Percentiles rank a stretch among this genome's conserved stretches.
phyloP scores from a whole-genome alignment of 139 green algal genomes.

The Pseudopediastrum boryanum region DNA sequence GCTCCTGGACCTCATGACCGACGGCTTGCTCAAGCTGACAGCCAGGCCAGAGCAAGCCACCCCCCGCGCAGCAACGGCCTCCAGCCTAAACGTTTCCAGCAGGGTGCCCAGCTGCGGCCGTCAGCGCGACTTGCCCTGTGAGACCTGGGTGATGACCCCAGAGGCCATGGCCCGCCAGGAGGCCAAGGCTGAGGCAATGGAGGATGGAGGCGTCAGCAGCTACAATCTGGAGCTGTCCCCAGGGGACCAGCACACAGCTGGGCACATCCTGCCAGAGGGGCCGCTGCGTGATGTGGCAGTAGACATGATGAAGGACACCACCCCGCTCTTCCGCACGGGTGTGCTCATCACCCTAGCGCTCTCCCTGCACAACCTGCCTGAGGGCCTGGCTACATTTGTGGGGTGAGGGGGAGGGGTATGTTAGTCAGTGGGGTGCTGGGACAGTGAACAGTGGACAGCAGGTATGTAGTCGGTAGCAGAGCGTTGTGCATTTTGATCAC shows the following conservation, averaged over 20 bases:
- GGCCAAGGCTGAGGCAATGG: neutral
- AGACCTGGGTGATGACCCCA: neutral
- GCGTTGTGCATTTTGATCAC: no score
- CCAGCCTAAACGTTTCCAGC: no score
- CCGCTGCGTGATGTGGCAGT: neutral
- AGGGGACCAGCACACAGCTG: neutral
- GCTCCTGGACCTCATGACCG: no score
- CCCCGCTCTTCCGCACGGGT: neutral
- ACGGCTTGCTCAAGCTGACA: no score
- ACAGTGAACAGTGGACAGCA: no score
- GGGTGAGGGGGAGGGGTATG: no score
- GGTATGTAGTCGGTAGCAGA: no score
- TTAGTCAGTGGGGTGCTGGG: no score
- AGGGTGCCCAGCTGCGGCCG: no score
- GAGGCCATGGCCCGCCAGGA: neutral
- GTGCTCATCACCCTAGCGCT: conserved; percentile 62
- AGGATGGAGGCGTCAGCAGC: neutral
- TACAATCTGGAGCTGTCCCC: neutral
- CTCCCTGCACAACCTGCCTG: conserved; percentile 72
- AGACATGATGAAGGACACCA: neutral
- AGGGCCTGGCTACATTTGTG: conserved; percentile 72
- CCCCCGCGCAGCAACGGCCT: no score
- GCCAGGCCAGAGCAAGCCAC: no score
- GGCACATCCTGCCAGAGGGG: neutral
- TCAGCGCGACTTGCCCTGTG: neutral